A percentile compares a stretch with the other conserved stretches of the same genome.
phyloP scores from a whole-genome alignment of 1,139 yeast species.

The Hemisphaericaspora lyxosophila region DNA sequence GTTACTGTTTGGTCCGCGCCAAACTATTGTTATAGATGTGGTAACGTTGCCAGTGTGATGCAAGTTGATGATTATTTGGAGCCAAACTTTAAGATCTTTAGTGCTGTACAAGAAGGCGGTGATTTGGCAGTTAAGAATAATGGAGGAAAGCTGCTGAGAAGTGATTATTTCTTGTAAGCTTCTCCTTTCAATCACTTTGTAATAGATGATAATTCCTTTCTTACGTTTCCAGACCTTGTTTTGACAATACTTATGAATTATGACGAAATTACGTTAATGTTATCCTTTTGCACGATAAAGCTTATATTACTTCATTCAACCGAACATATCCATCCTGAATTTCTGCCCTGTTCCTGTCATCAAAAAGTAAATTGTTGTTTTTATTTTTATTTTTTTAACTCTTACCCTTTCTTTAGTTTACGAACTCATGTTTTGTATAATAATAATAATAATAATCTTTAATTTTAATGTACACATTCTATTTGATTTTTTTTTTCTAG shows the following conservation, averaged over 20 bases:
- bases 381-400: not conserved
- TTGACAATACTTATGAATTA: constrained; percentile 5
- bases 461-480: constrained; percentile 4
- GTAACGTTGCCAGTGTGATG: constrained; percentile 98
- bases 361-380: no score
- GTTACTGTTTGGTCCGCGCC: constrained; percentile 99
- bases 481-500: no score
- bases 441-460: constrained; percentile 2
- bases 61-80: constrained; percentile 83
- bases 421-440: constrained; percentile 5
- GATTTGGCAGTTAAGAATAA: constrained; percentile 63
- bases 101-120: constrained; percentile 97
- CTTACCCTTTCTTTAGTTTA: constrained; percentile 1
- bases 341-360: no score
- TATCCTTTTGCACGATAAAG: constrained; percentile 1
- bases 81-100: constrained; percentile 89
- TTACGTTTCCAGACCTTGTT: not conserved
- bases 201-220: not conserved
- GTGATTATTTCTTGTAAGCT: constrained; percentile 73
- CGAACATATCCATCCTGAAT: not conserved
- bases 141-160: constrained; percentile 71
- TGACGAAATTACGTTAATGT: constrained; percentile 3
- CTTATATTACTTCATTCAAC: not conserved
- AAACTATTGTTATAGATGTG: constrained; percentile 95
- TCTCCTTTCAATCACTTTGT: not conserved